Percentiles rank a stretch among this genome's conserved stretches.
Evolutionary conservation across 805 yeast genomes (phyloP).

Genomic region (Barnettozyma pratensis): DNA sequence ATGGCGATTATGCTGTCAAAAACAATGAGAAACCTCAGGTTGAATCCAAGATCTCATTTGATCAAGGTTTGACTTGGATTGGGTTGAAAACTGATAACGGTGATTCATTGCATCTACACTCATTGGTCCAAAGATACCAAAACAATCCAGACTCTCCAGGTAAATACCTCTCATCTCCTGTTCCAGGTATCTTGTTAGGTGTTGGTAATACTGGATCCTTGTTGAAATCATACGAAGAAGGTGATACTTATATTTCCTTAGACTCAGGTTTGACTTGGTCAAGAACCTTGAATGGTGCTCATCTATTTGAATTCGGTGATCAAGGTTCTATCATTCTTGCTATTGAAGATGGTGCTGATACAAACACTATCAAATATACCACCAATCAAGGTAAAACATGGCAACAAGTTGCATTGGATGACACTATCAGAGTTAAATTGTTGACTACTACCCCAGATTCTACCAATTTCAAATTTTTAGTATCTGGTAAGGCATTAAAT

Average conservation of each 20-base stretch:
- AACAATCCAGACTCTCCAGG: constrained; percentile 22
- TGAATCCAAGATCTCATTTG: constrained; percentile 30
- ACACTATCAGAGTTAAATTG: constrained; percentile 34
- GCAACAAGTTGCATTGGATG: constrained; percentile 45
- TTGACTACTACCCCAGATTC: constrained; percentile 66
- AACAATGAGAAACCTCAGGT: background rate
- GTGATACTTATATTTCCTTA: constrained; percentile 57
- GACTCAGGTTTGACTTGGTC: constrained; percentile 80
- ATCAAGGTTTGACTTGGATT: constrained; percentile 35
- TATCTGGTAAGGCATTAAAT: constrained; percentile 36
- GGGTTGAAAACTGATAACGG: constrained; percentile 25
- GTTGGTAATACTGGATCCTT: constrained; percentile 34
- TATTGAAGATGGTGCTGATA: constrained; percentile 36
- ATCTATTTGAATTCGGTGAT: constrained; percentile 63
- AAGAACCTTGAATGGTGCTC: constrained; percentile 45
- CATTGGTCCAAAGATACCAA: constrained; percentile 27
- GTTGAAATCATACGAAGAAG: constrained; percentile 21
- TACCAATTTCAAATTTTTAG: constrained; percentile 52
- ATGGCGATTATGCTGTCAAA: constrained; percentile 17
- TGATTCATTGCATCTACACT: constrained; percentile 31
- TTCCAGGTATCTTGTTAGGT: constrained; percentile 42
- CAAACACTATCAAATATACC: constrained; percentile 44
- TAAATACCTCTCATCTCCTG: constrained; percentile 33
- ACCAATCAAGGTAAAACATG: constrained; percentile 72
- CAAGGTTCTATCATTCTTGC: constrained; percentile 70